These are phyloP conservation scores for Dillenia turbinata DNA, from an alignment of 164 flowering plant genomes.

Conservation along the genomic window DNA sequence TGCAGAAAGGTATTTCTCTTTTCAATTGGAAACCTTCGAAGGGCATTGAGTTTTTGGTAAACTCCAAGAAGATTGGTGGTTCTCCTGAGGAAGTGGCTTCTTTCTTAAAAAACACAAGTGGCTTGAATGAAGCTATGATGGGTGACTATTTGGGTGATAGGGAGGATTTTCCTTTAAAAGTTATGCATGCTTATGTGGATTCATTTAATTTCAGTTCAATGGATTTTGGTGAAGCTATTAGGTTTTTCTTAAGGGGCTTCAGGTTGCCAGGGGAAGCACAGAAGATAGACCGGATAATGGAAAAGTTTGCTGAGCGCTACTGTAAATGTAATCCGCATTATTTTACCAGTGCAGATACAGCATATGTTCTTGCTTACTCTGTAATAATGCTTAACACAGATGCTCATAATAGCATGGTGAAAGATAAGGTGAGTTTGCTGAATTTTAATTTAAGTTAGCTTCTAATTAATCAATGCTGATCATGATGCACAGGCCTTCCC, in stretches of 20 bases:
- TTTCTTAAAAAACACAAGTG: constrained; percentile 70
- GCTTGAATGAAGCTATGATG: constrained; percentile 77
- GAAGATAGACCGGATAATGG: constrained; percentile 99
- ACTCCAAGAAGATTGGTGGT: constrained; percentile 65
- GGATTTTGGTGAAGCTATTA: constrained; percentile 92
- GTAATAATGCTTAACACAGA: constrained; percentile 99
- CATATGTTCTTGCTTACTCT: constrained; percentile 99
- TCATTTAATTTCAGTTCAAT: constrained; percentile 76
- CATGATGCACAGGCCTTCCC: too few relatives aligned
- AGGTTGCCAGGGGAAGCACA: constrained; percentile 99
- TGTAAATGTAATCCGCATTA: constrained; percentile 95
- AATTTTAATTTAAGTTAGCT: neutral
- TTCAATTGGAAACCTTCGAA: constrained; percentile 95
- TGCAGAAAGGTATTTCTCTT: constrained; percentile 94
- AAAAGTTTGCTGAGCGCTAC: constrained; percentile 97
- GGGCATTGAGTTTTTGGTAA: constrained; percentile 91
- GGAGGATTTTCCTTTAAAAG: constrained; percentile 84
- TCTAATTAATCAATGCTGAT: neutral
- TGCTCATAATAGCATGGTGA: constrained; percentile 96
- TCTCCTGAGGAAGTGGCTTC: constrained; percentile 85
- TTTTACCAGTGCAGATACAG: constrained; percentile 94
- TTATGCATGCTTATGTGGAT: constrained; percentile 99
- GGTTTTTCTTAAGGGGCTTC: constrained; percentile 90
- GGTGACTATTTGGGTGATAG: constrained; percentile 99
- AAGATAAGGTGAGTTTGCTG: constrained; percentile 76